Evolutionary conservation across 306 rosid species (phyloP), one percentile per base, ranked within the genome.

Genomic region (Rosa chinensis): DNA sequence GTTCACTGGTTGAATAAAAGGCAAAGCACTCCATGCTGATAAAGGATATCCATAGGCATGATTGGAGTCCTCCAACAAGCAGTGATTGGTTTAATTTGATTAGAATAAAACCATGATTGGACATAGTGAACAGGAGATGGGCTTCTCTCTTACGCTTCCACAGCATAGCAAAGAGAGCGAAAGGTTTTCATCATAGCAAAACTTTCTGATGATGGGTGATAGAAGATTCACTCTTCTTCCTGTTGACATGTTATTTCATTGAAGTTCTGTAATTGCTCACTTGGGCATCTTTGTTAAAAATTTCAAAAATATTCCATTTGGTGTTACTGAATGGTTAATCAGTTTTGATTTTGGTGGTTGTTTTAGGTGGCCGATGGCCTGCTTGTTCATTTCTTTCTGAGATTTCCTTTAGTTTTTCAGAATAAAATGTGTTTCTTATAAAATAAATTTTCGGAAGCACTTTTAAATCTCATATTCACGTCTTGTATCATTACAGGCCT

Each of bases 401-500:
- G 45, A 37, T 35, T 28, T 76, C 71, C 42, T 44, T 28, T 25
- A 44, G 45, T 16, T 28, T 25, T 28, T 32, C 45, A 6, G 44
- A 28, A 8, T 8, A 66, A 6, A 37, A 16, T 66, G 0, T 66
- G 45, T 8, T 66, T 35, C 45, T 62, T 5, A 4, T 14, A 49
- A 32, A 32, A 32, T 32, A 32, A 32, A 32, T 32, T 32, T 32
- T 32, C 35, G 35, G 35, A 32, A 32, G 1, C 35, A 32, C 35
- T 32, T 32, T 32, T 32, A 32, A 32, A 32, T 58, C 32, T 58
- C 6, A 82, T 76, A 73, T 72, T 75, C 40, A 75, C 66, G 50
- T 74, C 73, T 18, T 77, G 59, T 62, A 56, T 85, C 74, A 86
- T 59, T 83, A 56, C 77, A 95, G 99, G 94, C 70, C 89, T 3